These are phyloP conservation scores for Claviceps fusiformis DNA, from an alignment of 2,329 filamentous ascomycete species.

Conservation along the genomic window DNA sequence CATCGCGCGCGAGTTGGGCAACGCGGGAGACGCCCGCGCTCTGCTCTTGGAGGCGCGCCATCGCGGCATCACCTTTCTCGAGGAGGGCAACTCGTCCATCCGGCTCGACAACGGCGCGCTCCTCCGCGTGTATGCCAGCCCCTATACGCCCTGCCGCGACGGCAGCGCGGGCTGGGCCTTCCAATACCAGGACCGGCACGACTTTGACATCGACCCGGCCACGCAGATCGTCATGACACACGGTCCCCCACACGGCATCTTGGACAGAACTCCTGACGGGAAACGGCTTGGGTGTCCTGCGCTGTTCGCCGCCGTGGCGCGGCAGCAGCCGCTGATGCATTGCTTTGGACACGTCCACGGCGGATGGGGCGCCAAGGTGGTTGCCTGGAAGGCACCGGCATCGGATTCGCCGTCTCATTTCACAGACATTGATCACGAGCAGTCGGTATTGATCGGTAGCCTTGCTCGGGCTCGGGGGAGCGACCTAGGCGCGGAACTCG, in stretches of 20 bases:
- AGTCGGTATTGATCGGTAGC: no score
- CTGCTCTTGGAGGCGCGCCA: constrained; percentile 19
- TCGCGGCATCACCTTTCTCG: constrained; percentile 31
- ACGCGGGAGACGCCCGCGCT: no score
- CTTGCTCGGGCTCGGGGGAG: no score
- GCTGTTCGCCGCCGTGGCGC: constrained; percentile 31
- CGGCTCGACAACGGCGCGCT: constrained; percentile 33
- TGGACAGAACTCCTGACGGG: constrained; percentile 23
- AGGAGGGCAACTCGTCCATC: constrained; percentile 35
- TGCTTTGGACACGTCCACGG: constrained; percentile 50
- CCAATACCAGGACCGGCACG: constrained; percentile 30
- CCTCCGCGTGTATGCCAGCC: constrained; percentile 38
- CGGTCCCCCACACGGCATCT: constrained; percentile 37
- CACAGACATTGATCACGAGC: no score
- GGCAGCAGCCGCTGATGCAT: constrained; percentile 31
- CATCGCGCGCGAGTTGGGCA: constrained; percentile 17
- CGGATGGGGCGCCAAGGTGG: constrained; percentile 33
- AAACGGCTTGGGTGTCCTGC: constrained; percentile 27
- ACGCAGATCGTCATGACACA: constrained; percentile 40
- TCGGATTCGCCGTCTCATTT: no score
- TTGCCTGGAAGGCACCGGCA: no score
- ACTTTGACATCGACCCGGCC: constrained; percentile 20
- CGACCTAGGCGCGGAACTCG: no score
- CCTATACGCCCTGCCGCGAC: constrained; percentile 30
- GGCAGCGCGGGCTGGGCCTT: constrained; percentile 30